phyloP scores from a whole-genome alignment of 331 rosid species.

The Stylosanthes scabra region DNA sequence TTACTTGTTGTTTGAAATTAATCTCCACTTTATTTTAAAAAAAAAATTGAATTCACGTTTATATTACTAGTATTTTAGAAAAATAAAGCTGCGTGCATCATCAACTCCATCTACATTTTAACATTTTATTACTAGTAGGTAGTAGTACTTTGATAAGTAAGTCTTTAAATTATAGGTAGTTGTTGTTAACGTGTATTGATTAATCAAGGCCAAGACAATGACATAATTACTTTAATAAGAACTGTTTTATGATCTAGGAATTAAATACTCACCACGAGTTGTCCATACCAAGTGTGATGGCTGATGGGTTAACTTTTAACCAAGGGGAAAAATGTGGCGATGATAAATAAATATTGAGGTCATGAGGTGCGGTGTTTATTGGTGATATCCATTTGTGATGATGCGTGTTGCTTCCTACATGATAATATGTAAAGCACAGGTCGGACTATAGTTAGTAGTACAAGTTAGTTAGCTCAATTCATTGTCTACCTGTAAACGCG shows the following conservation, averaged over 20 bases:
- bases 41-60: background rate
- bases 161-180: background rate
- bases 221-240: background rate
- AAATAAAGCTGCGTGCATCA: background rate
- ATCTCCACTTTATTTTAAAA: background rate
- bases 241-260: background rate
- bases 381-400: background rate
- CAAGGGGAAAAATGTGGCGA: background rate
- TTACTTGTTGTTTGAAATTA: background rate
- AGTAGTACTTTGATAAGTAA: background rate
- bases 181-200: background rate
- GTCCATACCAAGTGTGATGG: background rate
- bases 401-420: background rate
- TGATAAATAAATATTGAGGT: background rate
- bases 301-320: background rate
- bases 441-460: background rate
- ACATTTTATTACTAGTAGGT: background rate
- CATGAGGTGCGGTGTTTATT: background rate
- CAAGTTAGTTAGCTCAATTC: background rate
- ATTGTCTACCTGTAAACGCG: conserved; percentile 6
- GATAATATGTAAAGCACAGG: background rate
- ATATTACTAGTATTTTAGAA: background rate
- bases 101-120: background rate
- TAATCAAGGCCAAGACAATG: background rate
- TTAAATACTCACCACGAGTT: background rate